Percentiles rank a stretch among this genome's conserved stretches.
Conservation (phyloP, 2,329 filamentous ascomycete genomes). For the Fusarium sp. region DNA sequence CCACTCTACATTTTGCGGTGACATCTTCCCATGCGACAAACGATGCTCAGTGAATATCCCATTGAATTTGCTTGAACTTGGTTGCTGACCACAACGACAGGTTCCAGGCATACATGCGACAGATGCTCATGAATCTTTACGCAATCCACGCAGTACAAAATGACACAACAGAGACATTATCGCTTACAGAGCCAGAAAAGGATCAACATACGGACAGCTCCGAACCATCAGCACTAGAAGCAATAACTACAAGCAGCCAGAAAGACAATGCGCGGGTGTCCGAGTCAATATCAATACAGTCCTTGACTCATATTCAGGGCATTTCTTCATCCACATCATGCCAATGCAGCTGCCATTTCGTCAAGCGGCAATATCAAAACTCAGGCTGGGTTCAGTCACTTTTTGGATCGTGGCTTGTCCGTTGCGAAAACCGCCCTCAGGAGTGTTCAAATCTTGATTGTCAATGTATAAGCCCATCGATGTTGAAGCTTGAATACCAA, state of each 20-base stretch:
- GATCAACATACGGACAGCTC: neutral
- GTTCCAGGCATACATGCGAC: constrained; percentile 2
- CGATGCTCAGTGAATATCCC: neutral
- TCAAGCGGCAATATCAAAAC: neutral
- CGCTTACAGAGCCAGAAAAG: fast-evolving
- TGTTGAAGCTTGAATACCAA: constrained; percentile 12
- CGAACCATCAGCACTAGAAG: fast-evolving
- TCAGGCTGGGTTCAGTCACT: constrained; percentile 12
- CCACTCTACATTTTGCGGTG: constrained; percentile 5
- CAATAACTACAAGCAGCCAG: fast-evolving
- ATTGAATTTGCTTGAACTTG: fast-evolving
- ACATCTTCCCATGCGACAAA: neutral
- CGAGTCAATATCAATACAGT: neutral
- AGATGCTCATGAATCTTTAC: neutral
- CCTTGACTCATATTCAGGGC: fast-evolving
- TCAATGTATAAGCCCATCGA: fast-evolving
- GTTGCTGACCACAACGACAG: neutral
- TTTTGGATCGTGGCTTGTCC: constrained; percentile 22
- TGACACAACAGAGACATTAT: fast-evolving
- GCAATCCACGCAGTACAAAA: neutral
- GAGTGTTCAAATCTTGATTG: constrained; percentile 8
- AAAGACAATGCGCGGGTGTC: fast-evolving
- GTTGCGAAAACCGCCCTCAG: neutral
- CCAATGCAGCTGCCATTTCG: constrained; percentile 21
- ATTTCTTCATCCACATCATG: neutral